phyloP scores from a whole-genome alignment of 805 yeast species.

The Yamadazyma laniorum region DNA sequence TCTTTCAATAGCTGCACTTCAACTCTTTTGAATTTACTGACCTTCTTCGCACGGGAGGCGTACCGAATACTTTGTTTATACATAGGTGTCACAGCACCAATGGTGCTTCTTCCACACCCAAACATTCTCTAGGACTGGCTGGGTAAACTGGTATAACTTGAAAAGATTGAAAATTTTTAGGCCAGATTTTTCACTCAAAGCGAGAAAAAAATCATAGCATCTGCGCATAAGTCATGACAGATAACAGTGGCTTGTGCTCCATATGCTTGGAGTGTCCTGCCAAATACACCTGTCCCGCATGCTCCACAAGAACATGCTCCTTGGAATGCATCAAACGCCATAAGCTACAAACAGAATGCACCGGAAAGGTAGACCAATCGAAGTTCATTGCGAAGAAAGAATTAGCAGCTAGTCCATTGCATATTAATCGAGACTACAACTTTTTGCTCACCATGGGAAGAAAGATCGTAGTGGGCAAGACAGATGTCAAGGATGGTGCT shows the following conservation, averaged over 20 bases:
- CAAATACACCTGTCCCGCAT: constrained; percentile 82
- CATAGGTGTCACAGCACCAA: not conserved
- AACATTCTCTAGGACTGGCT: not conserved
- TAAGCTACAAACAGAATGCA: constrained; percentile 59
- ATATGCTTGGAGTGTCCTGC: constrained; percentile 36
- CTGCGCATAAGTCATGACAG: constrained; percentile 4
- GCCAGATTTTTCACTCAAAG: too few relatives aligned
- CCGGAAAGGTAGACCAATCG: constrained; percentile 64
- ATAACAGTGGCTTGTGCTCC: constrained; percentile 19
- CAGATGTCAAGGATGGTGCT: constrained; percentile 44
- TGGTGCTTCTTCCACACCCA: not conserved
- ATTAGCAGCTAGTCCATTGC: constrained; percentile 37
- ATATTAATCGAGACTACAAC: constrained; percentile 81
- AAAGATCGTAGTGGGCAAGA: constrained; percentile 54
- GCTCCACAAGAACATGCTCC: constrained; percentile 65
- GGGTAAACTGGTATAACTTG: too few relatives aligned
- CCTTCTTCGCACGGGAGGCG: not conserved
- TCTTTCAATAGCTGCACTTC: constrained; percentile 75
- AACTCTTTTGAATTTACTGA: constrained; percentile 2
- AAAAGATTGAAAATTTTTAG: not conserved
- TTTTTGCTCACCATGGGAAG: constrained; percentile 63
- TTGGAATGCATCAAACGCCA: constrained; percentile 70
- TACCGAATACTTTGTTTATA: not conserved
- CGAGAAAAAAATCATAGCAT: too few relatives aligned
- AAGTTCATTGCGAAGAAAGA: constrained; percentile 50